Conservation (phyloP, 2,329 filamentous ascomycete species). For the Zopfia rhizophila region DNA sequence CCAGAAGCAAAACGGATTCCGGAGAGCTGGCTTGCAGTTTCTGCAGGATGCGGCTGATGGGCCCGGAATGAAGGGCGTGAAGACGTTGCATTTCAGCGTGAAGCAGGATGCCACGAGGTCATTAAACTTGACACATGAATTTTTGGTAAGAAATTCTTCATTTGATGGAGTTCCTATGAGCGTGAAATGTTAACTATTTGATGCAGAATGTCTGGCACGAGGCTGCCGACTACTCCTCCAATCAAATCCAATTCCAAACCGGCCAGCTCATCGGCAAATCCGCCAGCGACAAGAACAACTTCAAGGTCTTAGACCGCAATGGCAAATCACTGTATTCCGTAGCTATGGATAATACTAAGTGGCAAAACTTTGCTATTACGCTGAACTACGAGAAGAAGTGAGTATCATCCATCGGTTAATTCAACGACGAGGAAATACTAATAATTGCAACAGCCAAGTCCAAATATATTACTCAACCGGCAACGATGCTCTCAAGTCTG, state of each 20-base stretch:
- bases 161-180: too few relatives aligned
- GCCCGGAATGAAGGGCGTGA: constrained; percentile 63
- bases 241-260: constrained; percentile 63
- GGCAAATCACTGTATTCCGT: constrained; percentile 59
- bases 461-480: constrained; percentile 68
- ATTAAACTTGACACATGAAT: constrained; percentile 70
- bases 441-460: constrained; percentile 57
- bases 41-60: constrained; percentile 64
- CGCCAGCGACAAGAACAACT: constrained; percentile 59
- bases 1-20: constrained; percentile 68
- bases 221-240: constrained; percentile 51
- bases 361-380: constrained; percentile 71
- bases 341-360: constrained; percentile 61
- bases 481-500: constrained; percentile 56
- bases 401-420: constrained; percentile 27
- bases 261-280: constrained; percentile 62
- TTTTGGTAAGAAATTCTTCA: constrained; percentile 61
- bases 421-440: neutral
- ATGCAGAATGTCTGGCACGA: constrained; percentile 51
- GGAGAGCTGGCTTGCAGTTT: constrained; percentile 67
- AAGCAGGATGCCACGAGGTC: constrained; percentile 63
- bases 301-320: constrained; percentile 52
- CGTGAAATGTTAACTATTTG: constrained; percentile 60
- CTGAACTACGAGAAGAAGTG: constrained; percentile 68
- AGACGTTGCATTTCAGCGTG: constrained; percentile 71